These are phyloP conservation scores for Papiliotrema nemorosa DNA, from an alignment of 1,284 basidiomycete species.

Conservation along the genomic window DNA sequence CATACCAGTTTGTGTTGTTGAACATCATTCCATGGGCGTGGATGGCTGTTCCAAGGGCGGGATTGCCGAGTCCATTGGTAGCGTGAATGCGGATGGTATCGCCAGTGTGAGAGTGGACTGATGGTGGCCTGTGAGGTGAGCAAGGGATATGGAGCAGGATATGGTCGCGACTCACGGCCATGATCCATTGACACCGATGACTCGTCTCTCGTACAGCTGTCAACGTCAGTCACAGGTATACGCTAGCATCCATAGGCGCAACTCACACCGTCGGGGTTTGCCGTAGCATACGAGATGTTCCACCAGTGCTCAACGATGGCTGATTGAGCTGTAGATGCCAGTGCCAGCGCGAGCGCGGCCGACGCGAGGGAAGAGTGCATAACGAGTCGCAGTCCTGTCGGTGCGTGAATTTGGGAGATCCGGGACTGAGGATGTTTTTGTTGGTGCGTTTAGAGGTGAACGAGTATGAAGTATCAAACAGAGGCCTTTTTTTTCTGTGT, in stretches of 20 bases:
- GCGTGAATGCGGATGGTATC: constrained; percentile 73
- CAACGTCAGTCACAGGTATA: neutral
- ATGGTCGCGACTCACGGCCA: constrained; percentile 71
- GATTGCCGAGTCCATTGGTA: constrained; percentile 62
- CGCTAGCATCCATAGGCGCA: neutral
- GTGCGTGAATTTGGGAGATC: no score
- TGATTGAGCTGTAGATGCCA: neutral
- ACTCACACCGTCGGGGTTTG: constrained; percentile 51
- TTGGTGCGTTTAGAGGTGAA: no score
- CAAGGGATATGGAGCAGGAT: no score
- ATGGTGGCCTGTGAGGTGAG: constrained; percentile 61
- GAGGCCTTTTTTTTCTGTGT: no score
- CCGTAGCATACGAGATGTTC: constrained; percentile 49
- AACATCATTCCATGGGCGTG: constrained; percentile 95
- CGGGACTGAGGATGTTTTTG: no score
- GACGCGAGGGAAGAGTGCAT: no score
- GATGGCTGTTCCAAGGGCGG: constrained; percentile 53
- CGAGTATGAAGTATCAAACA: no score
- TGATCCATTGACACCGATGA: constrained; percentile 79
- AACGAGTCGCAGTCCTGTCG: no score
- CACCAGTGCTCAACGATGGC: constrained; percentile 46
- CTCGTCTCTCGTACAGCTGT: constrained; percentile 58
- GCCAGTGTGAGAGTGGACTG: constrained; percentile 65
- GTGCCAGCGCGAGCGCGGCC: neutral
- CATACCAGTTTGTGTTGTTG: constrained; percentile 77